These are phyloP conservation scores for Periconia macrospinosa DNA, from an alignment of 2,329 filamentous ascomycete species.

Conservation along the genomic window DNA sequence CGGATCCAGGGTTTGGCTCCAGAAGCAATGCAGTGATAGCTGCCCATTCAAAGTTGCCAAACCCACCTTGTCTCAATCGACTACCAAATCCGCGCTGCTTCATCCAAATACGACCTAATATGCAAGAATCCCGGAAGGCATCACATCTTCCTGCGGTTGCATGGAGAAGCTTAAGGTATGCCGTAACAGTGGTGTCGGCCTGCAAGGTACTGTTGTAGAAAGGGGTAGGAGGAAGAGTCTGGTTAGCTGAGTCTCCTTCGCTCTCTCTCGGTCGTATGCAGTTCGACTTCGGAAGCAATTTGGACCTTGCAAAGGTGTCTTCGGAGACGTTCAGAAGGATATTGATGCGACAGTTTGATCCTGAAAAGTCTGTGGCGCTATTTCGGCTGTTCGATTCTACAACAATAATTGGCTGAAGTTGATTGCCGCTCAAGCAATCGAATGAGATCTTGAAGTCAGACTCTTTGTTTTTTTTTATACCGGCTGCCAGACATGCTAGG, in stretches of 20 bases:
- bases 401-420: slow-evolving; percentile 70
- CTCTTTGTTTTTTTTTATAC: slow-evolving; percentile 62
- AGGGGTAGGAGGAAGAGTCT: slow-evolving; percentile 60
- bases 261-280: slow-evolving; percentile 64
- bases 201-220: slow-evolving; percentile 89
- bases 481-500: slow-evolving; percentile 76
- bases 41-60: slow-evolving; percentile 92
- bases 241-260: slow-evolving; percentile 47
- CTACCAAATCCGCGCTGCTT: slow-evolving; percentile 81
- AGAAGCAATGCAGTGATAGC: slow-evolving; percentile 78
- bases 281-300: slow-evolving; percentile 70
- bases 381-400: slow-evolving; percentile 43
- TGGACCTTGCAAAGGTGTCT: slow-evolving; percentile 69
- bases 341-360: slow-evolving; percentile 57
- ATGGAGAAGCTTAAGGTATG: slow-evolving; percentile 76
- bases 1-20: slow-evolving; percentile 73
- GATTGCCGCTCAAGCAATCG: slow-evolving; percentile 71
- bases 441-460: slow-evolving; percentile 63
- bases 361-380: slow-evolving; percentile 39
- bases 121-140: slow-evolving; percentile 79
- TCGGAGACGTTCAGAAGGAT: slow-evolving; percentile 76
- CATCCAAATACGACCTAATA: slow-evolving; percentile 86
- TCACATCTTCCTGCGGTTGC: slow-evolving; percentile 69
- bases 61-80: slow-evolving; percentile 73
- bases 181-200: slow-evolving; percentile 71